phyloP scores from a whole-genome alignment of 2,329 filamentous ascomycete genomes.

The Phaeosphaeriaceae sp. region DNA sequence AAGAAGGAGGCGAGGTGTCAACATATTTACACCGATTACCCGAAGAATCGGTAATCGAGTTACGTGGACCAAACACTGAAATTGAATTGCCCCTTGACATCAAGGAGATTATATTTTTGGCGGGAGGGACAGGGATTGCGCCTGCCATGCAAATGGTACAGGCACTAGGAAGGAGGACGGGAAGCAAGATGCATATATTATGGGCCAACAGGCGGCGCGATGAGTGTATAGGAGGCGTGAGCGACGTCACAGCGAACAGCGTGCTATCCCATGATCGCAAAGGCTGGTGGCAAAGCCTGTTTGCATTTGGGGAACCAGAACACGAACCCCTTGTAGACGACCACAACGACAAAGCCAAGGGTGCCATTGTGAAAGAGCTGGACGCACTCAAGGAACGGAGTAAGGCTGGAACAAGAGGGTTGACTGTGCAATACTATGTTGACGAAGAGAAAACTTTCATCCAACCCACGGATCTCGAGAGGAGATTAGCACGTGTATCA shows the following conservation, averaged over 20 bases:
- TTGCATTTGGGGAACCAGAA: slow-evolving; percentile 22
- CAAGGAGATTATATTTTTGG: slow-evolving; percentile 76
- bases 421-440: slow-evolving; percentile 74
- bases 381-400: slow-evolving; percentile 61
- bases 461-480: slow-evolving; percentile 46
- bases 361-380: slow-evolving; percentile 67
- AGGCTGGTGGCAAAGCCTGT: slow-evolving; percentile 38
- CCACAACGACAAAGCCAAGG: slow-evolving; percentile 31
- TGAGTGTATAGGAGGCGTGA: slow-evolving; percentile 68
- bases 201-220: slow-evolving; percentile 78
- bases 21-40: slow-evolving; percentile 74
- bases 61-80: slow-evolving; percentile 80
- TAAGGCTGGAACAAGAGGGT: slow-evolving; percentile 21
- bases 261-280: slow-evolving; percentile 12
- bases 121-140: slow-evolving; percentile 90
- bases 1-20: slow-evolving; percentile 84
- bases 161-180: slow-evolving; percentile 59
- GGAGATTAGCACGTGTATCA: slow-evolving; percentile 23
- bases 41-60: slow-evolving; percentile 69
- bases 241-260: slow-evolving; percentile 48
- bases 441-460: slow-evolving; percentile 80
- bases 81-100: slow-evolving; percentile 63
- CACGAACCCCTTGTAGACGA: slow-evolving; percentile 8
- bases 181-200: slow-evolving; percentile 68
- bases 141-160: slow-evolving; percentile 83